Conservation (phyloP, 1,139 yeast species). For the Magnusiomyces ingens region DNA sequence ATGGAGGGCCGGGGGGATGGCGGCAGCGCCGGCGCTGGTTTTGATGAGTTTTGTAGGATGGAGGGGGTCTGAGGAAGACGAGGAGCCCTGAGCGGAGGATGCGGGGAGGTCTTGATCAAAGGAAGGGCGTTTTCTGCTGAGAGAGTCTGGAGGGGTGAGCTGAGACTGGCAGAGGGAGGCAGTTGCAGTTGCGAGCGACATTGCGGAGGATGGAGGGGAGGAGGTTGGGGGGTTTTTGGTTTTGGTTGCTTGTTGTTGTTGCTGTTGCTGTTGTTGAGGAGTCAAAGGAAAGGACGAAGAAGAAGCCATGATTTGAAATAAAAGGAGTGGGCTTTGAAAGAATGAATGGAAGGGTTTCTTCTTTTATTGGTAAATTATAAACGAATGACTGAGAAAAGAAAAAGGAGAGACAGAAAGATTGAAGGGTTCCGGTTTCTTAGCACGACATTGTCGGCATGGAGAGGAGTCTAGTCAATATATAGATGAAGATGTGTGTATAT, state of each 20-base stretch:
- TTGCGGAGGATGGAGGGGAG: background rate
- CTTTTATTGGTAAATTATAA: too few species aligned
- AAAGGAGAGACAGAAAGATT: too few species aligned
- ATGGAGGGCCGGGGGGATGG: slow-evolving; percentile 7
- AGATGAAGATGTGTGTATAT: background rate
- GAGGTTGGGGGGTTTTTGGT: background rate
- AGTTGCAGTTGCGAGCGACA: background rate
- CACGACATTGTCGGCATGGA: background rate
- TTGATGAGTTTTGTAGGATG: background rate
- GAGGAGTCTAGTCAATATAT: background rate
- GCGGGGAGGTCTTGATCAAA: slow-evolving; percentile 8
- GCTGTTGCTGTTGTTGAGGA: too few species aligned
- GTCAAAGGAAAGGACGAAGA: too few species aligned
- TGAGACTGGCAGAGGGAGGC: slow-evolving; percentile 12
- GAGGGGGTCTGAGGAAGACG: background rate
- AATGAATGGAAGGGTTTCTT: too few species aligned
- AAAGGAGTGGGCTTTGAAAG: too few species aligned
- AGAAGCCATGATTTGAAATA: too few species aligned
- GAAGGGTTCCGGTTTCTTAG: too few species aligned
- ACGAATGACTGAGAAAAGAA: too few species aligned
- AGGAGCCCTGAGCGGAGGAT: slow-evolving; percentile 3
- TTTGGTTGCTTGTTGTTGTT: too few species aligned
- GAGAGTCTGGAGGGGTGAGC: slow-evolving; percentile 28
- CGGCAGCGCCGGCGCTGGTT: too few species aligned
- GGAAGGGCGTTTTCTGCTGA: slow-evolving; percentile 17